Conservation (phyloP, 2,329 filamentous ascomycete species). For the Monosporascus ibericus region DNA sequence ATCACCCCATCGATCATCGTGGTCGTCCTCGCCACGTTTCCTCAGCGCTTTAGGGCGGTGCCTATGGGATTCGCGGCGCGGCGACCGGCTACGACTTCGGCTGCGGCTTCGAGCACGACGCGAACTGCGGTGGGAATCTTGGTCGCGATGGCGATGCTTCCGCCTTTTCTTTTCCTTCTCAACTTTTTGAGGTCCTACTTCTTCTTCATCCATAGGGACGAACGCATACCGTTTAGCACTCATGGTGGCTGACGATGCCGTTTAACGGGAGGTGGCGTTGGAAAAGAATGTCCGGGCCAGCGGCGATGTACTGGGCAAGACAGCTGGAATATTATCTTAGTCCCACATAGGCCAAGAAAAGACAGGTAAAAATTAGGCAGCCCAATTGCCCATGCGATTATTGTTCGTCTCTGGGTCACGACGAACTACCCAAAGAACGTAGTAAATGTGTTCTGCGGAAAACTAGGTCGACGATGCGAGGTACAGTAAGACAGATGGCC, state of each 20-base stretch:
- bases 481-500: no score
- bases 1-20: conserved; percentile 78
- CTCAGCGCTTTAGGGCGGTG: conserved; percentile 36
- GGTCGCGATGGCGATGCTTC: conserved; percentile 32
- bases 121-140: conserved; percentile 23
- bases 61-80: conserved; percentile 18
- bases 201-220: conserved; percentile 60
- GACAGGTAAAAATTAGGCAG: no score
- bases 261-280: background rate
- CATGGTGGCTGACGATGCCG: conserved; percentile 25
- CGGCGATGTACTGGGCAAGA: no score
- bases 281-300: no score
- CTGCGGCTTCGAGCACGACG: conserved; percentile 14
- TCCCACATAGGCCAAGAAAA: no score
- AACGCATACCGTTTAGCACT: conserved; percentile 59
- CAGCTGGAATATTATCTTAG: no score
- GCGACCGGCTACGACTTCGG: conserved; percentile 25
- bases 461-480: no score
- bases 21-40: conserved; percentile 42
- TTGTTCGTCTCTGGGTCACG: no score
- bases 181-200: conserved; percentile 48
- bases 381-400: no score
- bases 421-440: no score
- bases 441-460: no score
- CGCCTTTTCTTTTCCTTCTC: conserved; percentile 43